Base-by-base conservation (phyloP, 2,329 filamentous ascomycete species). In the Alternaria dauci region DNA sequence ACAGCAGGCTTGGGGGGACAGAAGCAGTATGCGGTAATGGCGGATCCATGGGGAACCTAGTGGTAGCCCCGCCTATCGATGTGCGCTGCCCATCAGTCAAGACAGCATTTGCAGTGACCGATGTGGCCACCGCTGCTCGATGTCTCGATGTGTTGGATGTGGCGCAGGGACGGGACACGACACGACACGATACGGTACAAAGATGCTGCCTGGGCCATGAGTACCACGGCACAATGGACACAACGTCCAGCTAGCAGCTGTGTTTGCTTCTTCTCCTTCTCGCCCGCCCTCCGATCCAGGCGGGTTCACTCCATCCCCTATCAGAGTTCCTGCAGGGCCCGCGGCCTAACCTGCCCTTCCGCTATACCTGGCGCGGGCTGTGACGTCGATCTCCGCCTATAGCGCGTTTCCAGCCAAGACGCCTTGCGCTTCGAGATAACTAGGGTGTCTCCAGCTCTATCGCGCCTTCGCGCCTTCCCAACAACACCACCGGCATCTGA, bases 341-440 rank as follows among this genome's bases (percentile, higher is more conserved):
- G 28, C 51, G 39, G 48, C 42, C 26, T 52, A 50, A 41, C 43
- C 59, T 52, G 34, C n/a, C 36, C 28, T 55, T 58, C 58, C 44
- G 51, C 43, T 55, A 36, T 8, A 25, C 30, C 30, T 36, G 42
- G 36, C 36, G 32, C 47, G 18, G 25, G 60, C 60, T 32, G 52
- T 60, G 59, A 67, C 66, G 65, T 58, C 53, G 55, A 62, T 66
- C 62, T 42, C 57, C 36, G 36, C 32, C 28, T 28, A n/a, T 50
- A 50, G 44, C 38, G 52, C 52, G 52, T 59, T 12, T 26, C 23
- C 34, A 38, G 42, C 42, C 55, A 55, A 58, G 57, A 71, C 73
- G 56, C 61, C 54, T 23, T 47, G 54, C 67, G 71, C 67, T 65
- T 71, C 70, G 72, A 58, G 25, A 61, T 55, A 56, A 54, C 61